These are phyloP conservation scores for Paramarasmius palmivorus DNA, from an alignment of 1,284 basidiomycete species.

Conservation along the genomic window DNA sequence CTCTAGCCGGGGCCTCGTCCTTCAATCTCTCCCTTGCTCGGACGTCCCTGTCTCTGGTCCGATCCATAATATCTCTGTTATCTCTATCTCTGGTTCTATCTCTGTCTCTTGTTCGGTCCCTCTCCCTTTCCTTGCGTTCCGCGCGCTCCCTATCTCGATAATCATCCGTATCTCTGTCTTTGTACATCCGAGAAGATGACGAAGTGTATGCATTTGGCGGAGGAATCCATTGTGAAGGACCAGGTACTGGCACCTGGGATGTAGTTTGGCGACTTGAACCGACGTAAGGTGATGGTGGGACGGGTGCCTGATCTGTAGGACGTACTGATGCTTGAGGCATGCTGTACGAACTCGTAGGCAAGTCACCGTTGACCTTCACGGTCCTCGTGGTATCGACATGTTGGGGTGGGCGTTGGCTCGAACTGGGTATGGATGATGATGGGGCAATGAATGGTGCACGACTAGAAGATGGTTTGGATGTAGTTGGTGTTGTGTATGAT, in stretches of 20 bases:
- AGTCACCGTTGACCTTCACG: neutral
- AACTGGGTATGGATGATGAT: neutral
- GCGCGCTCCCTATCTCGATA: slow-evolving; percentile 4
- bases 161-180: neutral
- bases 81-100: slow-evolving; percentile 10
- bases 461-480: slow-evolving; percentile 10
- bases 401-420: slow-evolving; percentile 3
- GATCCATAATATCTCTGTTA: slow-evolving; percentile 13
- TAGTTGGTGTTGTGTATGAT: slow-evolving; percentile 6
- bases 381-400: slow-evolving; percentile 1
- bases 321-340: neutral
- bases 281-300: too few species aligned
- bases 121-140: slow-evolving; percentile 16
- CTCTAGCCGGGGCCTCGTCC: slow-evolving; percentile 9
- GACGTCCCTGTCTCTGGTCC: neutral
- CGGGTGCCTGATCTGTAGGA: neutral
- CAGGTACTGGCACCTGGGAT: neutral
- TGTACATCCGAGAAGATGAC: slow-evolving; percentile 2
- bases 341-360: too few species aligned
- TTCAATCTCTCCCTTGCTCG: slow-evolving; percentile 5
- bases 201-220: slow-evolving; percentile 17
- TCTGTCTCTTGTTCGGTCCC: slow-evolving; percentile 19
- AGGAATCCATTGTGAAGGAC: slow-evolving; percentile 24
- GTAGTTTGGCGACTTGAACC: too few species aligned
- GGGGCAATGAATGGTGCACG: neutral